Evolutionary conservation across 164 flowering plant genomes (phyloP), one percentile per base, ranked within the genome.

Genomic region (Dillenia turbinata): DNA sequence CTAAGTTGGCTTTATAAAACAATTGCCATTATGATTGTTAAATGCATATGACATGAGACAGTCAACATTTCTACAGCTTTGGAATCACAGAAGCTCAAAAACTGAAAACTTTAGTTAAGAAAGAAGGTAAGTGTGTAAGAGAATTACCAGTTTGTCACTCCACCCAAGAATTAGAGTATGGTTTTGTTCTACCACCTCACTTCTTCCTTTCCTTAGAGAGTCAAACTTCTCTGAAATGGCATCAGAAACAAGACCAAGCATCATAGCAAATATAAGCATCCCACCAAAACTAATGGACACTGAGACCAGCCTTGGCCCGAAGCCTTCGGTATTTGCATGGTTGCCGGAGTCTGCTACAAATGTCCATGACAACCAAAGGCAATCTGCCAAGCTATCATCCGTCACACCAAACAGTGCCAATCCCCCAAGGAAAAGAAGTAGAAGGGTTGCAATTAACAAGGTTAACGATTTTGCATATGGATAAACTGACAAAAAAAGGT

Each of bases 161-260:
- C 92, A 86, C 7, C 92, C 92, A 74, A 89, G 92, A 66, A 86
- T 74, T 26, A 89, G 70, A 46, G 90, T 86, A 66, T 89, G 92
- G 65, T 81, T 81, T 62, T 78, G 84, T 79, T 89, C 90, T 53
- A 86, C 84, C 47, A 89, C 96, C 70, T 83, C 90, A 64, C 90
- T 86, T 73, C 73, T 81, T 54, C 96, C 96, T 73, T 89, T 89
- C 72, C 96, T 81, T 67, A 86, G 66, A 8, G 96, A 89, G 72
- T 89, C 92, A 58, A 89, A 76, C 74, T 89, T 89, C 81, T 89
- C 92, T 8, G 92, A 89, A 19, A 89, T 89, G 10, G 90, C 84
- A 83, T 89, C 96, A 69, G 96, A 86, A 47, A 89, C 90, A 63
- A 89, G 89, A 61, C 92, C 96, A 57, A 89, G 92, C 96, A 89